Percentiles rank a stretch among this genome's conserved stretches.
Conservation (phyloP, 2,329 filamentous ascomycete species). For the Colletotrichum melonis region DNA sequence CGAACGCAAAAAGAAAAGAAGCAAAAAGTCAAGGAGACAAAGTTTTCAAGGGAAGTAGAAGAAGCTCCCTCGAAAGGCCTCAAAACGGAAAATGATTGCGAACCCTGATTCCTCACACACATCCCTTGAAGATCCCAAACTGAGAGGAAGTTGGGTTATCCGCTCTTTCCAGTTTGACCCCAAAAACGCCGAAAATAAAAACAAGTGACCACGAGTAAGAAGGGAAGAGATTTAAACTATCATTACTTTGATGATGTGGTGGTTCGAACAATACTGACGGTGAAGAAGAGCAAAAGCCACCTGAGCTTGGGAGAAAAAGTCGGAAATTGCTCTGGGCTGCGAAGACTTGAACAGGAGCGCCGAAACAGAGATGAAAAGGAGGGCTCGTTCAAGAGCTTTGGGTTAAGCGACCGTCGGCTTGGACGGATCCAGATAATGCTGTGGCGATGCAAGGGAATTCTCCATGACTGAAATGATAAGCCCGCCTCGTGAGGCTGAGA, state of each 20-base stretch:
- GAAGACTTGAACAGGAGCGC: background rate
- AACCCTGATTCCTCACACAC: background rate
- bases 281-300: slow-evolving; percentile 18
- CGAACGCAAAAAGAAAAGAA: background rate
- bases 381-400: background rate
- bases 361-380: background rate
- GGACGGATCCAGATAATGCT: background rate
- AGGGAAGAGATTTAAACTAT: slow-evolving; percentile 11
- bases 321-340: background rate
- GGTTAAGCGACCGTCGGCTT: background rate
- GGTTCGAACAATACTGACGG: slow-evolving; percentile 30
- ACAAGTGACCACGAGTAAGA: background rate
- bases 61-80: background rate
- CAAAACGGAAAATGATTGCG: background rate
- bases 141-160: background rate
- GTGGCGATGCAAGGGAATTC: background rate
- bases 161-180: slow-evolving; percentile 8
- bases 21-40: background rate
- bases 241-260: slow-evolving; percentile 29
- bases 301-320: background rate
- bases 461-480: background rate
- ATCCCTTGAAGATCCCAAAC: background rate
- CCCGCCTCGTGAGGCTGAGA: background rate
- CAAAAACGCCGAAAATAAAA: slow-evolving; percentile 3
- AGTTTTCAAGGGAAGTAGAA: background rate